Base-by-base conservation (phyloP, 345 rosid species). In the Syzygium aromaticum region DNA sequence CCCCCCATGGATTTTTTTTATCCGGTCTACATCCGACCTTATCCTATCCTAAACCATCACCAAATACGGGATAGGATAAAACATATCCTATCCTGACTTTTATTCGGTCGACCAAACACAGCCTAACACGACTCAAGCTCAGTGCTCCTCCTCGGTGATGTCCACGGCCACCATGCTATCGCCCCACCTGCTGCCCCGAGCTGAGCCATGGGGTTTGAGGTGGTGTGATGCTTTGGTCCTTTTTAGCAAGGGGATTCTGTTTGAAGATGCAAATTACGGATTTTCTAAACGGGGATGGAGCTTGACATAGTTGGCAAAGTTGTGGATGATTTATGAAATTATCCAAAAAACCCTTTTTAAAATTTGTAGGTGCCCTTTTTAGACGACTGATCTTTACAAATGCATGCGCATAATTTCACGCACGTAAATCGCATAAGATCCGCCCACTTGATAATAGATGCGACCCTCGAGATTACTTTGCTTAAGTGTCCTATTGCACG, bases 371-470 rank as follows among this genome's bases (percentile, higher is more conserved):
- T 15, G 38, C 38, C 17, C 40, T 63, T 63, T 63, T 16, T 7
- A 28, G 28, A 63, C 2, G 8, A 3, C 0, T 7, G 0, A 28
- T 64, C 22, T 28, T 30, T 15, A 30, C 38, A 21, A 8, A 64
- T 30, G 0, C 23, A 30, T 0, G 0, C 13, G 0, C 0, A 73
- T 1, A 38, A 73, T 73, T 9, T 73, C 49, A 33, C 22, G 49
- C 27, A 2, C 3, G 21, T 0, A 25, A 38, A 5, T 33, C 8
- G 4, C 27, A 25, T 38, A 67, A 67, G 38, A 8, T 67, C 78
- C 12, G 19, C 1, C 25, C 2, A 1, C 25, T 33, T 5, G 25
- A 38, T 73, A 33, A 19, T 33, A 21, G 80, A 73, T 0, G 25
- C 19, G 46, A 73, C 14, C 49, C 46, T 73, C 0, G 14, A 73